Conservation (phyloP, 2,329 filamentous ascomycete genomes). For the Botrytis sinoallii region DNA sequence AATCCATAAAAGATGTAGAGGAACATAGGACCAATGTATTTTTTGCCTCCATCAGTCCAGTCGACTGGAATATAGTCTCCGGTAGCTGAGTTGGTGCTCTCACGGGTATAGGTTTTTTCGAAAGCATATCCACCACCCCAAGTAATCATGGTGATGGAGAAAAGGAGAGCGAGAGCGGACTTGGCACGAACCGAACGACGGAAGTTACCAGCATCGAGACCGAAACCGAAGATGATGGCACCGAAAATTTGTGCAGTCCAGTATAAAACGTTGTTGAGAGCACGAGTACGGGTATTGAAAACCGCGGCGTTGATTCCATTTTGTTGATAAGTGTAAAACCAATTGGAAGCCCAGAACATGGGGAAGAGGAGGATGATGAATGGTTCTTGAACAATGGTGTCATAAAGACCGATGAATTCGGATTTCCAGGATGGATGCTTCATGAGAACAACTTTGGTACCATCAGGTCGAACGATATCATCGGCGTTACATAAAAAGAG, state of each 20-base stretch:
- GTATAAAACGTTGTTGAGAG: conserved; percentile 78
- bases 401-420: conserved; percentile 71
- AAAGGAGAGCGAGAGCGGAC: conserved; percentile 57
- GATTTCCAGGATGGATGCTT: conserved; percentile 85
- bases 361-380: conserved; percentile 76
- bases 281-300: conserved; percentile 71
- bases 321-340: conserved; percentile 79
- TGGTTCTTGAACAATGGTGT: conserved; percentile 67
- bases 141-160: conserved; percentile 69
- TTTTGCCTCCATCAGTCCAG: conserved; percentile 58
- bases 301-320: conserved; percentile 67
- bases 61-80: conserved; percentile 44
- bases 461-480: conserved; percentile 71
- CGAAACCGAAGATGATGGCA: conserved; percentile 68
- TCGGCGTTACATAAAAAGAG: conserved; percentile 69
- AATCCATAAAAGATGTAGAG: conserved; percentile 89
- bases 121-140: conserved; percentile 84
- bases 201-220: conserved; percentile 59
- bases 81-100: conserved; percentile 25
- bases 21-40: conserved; percentile 76
- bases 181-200: conserved; percentile 67
- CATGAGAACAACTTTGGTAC: conserved; percentile 79
- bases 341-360: conserved; percentile 78
- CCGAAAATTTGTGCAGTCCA: conserved; percentile 76
- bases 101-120: conserved; percentile 60